A percentile compares a stretch with the other conserved stretches of the same genome.
Conservation (phyloP, 208 protist species). For the Leishmania major region DNA sequence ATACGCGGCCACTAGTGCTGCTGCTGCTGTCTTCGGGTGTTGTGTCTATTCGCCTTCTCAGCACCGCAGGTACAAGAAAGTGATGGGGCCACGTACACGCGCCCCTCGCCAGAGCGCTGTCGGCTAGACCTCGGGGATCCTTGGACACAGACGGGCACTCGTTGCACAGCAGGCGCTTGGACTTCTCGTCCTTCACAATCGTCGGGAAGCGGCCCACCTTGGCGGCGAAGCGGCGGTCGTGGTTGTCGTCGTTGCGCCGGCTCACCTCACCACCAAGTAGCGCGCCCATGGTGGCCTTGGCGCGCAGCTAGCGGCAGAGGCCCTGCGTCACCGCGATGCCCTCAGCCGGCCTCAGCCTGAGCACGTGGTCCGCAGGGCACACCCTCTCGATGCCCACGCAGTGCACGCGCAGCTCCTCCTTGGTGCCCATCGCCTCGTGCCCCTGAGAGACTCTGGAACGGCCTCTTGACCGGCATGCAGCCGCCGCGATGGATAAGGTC, state of each 20-base stretch:
- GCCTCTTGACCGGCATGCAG: conserved; percentile 13
- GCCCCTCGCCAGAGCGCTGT: no score
- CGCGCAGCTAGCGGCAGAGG: conserved; percentile 16
- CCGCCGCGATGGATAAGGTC: conserved; percentile 28
- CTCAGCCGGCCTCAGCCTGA: conserved; percentile 19
- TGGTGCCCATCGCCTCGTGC: conserved; percentile 18
- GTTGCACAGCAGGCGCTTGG: conserved; percentile 26
- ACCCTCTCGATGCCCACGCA: conserved; percentile 22
- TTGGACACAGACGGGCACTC: conserved; percentile 10
- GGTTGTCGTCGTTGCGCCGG: conserved; percentile 27
- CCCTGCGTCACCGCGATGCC: conserved; percentile 26
- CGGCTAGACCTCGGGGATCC: no score
- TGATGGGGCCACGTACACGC: no score
- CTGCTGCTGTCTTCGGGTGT: no score
- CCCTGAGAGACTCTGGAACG: conserved; percentile 10
- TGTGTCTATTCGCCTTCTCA: no score
- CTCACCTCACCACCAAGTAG: conserved; percentile 24
- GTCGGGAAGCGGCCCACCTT: conserved; percentile 24
- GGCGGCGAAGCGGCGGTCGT: conserved; percentile 22
- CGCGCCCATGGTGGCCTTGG: conserved; percentile 12
- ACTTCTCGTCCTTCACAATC: conserved; percentile 17
- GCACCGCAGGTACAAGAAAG: no score
- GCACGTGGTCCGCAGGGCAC: conserved; percentile 15
- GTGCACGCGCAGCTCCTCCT: conserved; percentile 9
- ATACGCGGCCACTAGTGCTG: no score